A percentile compares a stretch with the other conserved stretches of the same genome.
phyloP scores from a whole-genome alignment of 208 protist genomes.

The Trypanosoma grayi region DNA sequence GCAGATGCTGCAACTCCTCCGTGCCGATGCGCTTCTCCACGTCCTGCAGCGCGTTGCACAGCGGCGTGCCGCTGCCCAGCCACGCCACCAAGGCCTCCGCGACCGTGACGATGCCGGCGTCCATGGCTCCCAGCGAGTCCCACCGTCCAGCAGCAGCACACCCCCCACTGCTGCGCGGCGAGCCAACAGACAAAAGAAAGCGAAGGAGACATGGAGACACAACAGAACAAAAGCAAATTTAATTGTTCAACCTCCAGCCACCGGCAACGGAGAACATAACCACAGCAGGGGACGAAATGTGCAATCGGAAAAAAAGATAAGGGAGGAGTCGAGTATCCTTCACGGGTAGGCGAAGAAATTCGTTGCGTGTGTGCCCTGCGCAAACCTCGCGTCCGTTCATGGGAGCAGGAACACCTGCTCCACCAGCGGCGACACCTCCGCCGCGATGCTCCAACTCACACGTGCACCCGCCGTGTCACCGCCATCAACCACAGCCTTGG shows the following conservation, averaged over 20 bases:
- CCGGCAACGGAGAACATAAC: not conserved
- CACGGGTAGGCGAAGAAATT: not conserved
- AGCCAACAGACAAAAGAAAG: slow-evolving; percentile 1
- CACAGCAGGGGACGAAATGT: too few species aligned
- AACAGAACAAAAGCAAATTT: not conserved
- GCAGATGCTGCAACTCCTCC: not conserved
- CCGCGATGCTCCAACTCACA: slow-evolving; percentile 27
- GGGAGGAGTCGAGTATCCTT: not conserved
- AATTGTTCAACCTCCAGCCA: not conserved
- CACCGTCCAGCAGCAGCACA: too few species aligned
- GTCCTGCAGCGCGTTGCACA: slow-evolving; percentile 15
- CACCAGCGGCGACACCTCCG: slow-evolving; percentile 10
- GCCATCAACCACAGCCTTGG: not conserved
- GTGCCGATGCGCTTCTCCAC: slow-evolving; percentile 21
- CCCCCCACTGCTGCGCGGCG: too few species aligned
- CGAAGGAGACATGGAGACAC: not conserved
- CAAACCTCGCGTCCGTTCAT: not conserved
- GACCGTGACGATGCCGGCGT: not conserved
- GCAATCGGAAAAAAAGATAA: slow-evolving; percentile 1
- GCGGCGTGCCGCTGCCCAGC: not conserved
- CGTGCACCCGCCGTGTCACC: not conserved
- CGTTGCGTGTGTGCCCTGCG: not conserved
- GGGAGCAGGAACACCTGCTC: slow-evolving; percentile 11
- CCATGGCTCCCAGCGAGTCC: too few species aligned
- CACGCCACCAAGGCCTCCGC: slow-evolving; percentile 19